Evolutionary conservation across 345 rosid genomes (phyloP).

Genomic region (Heritiera fomes): DNA sequence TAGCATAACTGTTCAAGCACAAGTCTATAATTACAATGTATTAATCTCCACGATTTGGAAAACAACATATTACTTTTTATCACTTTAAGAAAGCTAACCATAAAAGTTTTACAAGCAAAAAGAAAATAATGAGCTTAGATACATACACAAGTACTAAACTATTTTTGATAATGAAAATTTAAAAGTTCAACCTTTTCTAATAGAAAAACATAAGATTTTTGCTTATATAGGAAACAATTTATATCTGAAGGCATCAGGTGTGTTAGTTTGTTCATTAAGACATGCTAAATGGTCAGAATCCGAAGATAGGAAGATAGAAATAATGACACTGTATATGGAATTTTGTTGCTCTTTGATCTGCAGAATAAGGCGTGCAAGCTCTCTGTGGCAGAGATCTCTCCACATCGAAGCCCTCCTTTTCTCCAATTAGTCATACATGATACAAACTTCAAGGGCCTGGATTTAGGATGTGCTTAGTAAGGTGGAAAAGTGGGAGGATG

Average conservation of each 20-base stretch:
- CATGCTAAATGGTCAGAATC: background rate
- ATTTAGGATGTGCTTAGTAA: too few relatives aligned
- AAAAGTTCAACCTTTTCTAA: background rate
- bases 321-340: background rate
- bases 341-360: too few relatives aligned
- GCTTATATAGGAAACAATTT: background rate
- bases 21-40: constrained; percentile 42
- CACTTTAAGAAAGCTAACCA: constrained; percentile 8
- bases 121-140: background rate
- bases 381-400: too few relatives aligned
- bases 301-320: background rate
- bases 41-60: constrained; percentile 23
- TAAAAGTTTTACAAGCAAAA: constrained; percentile 1
- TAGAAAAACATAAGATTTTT: background rate
- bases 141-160: background rate
- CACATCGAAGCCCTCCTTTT: too few relatives aligned
- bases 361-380: too few relatives aligned
- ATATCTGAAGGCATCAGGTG: background rate
- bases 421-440: too few relatives aligned
- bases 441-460: background rate
- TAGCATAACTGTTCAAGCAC: constrained; percentile 73
- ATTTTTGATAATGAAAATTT: background rate
- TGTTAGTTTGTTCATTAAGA: background rate
- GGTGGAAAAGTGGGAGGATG: too few relatives aligned
- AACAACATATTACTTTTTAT: background rate